Conservation (phyloP, 129 eudicot genomes). For the Flaveria linearis region DNA sequence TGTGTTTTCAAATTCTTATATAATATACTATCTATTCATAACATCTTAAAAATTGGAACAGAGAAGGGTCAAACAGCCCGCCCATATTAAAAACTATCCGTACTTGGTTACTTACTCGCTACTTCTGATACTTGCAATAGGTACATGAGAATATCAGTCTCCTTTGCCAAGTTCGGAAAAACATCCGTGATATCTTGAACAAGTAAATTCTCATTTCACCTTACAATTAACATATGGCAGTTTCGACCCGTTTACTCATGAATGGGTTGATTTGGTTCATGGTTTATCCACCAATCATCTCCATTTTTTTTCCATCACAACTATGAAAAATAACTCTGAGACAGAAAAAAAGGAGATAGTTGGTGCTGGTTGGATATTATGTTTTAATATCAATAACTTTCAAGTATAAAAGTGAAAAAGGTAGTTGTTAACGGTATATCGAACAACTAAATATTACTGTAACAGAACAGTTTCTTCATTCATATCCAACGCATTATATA, state of each 20-base stretch:
- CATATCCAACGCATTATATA: background rate
- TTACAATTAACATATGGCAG: background rate
- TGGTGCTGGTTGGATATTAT: background rate
- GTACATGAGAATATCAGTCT: slow-evolving; percentile 70
- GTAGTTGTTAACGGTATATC: background rate
- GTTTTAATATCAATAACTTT: background rate
- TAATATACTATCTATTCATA: background rate
- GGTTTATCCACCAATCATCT: background rate
- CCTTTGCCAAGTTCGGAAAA: slow-evolving; percentile 67
- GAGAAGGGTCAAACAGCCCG: background rate
- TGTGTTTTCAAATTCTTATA: background rate
- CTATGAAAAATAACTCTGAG: background rate
- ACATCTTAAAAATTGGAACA: background rate
- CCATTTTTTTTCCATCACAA: background rate
- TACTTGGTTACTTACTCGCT: slow-evolving; percentile 21
- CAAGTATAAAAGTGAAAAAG: background rate
- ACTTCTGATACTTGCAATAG: slow-evolving; percentile 36
- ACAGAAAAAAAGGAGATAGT: background rate
- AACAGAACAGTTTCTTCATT: background rate
- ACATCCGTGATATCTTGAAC: slow-evolving; percentile 56
- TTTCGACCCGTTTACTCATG: slow-evolving; percentile 3
- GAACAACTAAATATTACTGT: too few relatives aligned
- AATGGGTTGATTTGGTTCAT: background rate
- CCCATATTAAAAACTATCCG: background rate
- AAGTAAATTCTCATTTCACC: slow-evolving; percentile 45